A percentile compares a stretch with the other conserved stretches of the same genome.
Evolutionary conservation across 129 eudicot genomes (phyloP).

Genomic region (Ambrosia trifida): DNA sequence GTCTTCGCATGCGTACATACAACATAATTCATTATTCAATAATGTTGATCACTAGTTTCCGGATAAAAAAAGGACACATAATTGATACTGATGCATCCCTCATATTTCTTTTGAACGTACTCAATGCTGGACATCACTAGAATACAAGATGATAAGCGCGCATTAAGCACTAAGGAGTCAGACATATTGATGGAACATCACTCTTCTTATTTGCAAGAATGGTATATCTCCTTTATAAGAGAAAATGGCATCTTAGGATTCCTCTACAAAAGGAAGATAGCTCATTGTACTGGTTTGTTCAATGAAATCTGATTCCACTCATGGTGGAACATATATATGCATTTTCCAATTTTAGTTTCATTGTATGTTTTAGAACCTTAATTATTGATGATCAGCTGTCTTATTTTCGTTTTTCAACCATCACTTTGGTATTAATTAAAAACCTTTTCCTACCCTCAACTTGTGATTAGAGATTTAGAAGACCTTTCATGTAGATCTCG

Average conservation of each 20-base stretch:
- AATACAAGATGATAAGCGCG: background rate
- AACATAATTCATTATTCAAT: background rate
- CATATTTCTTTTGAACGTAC: background rate
- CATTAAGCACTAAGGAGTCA: background rate
- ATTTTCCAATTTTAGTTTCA: background rate
- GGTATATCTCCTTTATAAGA: background rate
- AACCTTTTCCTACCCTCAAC: background rate
- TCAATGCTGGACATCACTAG: background rate
- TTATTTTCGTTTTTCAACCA: background rate
- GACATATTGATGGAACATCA: slow-evolving; percentile 5
- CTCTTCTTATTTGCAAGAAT: background rate
- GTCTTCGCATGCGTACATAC: background rate
- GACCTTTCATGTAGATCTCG: background rate
- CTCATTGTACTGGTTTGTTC: background rate
- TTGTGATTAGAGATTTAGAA: background rate
- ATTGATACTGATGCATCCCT: background rate
- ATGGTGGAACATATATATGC: slow-evolving; percentile 3
- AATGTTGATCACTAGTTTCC: background rate
- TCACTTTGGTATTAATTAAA: background rate
- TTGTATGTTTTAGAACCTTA: background rate
- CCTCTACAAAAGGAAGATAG: background rate
- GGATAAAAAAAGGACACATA: slow-evolving; percentile 6
- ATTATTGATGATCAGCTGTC: background rate
- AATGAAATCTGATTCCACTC: slow-evolving; percentile 13
- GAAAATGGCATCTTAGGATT: background rate